Conservation (phyloP, 306 rosid genomes). For the Begonia peltatifolia region DNA sequence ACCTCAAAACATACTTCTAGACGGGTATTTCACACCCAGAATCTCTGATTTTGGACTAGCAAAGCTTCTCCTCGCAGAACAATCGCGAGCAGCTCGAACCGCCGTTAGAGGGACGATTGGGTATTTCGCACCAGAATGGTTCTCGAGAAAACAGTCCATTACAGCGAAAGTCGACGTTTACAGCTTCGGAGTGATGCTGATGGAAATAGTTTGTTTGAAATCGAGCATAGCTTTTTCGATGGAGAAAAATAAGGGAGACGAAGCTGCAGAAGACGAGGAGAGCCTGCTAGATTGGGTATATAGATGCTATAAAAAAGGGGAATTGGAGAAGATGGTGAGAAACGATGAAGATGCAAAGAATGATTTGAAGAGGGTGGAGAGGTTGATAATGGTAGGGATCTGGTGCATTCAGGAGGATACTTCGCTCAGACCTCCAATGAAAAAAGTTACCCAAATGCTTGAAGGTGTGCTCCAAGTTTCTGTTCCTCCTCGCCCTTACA, state of each 20-base stretch:
- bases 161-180: conserved; percentile 11
- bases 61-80: conserved; percentile 15
- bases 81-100: conserved; percentile 11
- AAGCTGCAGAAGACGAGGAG: too few species aligned
- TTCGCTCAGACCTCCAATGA: conserved; percentile 16
- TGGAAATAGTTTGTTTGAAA: conserved; percentile 10
- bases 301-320: too few species aligned
- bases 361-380: conserved; percentile 13
- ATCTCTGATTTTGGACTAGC: conserved; percentile 23
- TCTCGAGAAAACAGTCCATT: conserved; percentile 2
- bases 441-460: conserved; percentile 16
- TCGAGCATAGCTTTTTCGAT: conserved; percentile 1
- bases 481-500: too few species aligned
- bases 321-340: too few species aligned
- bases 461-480: conserved; percentile 1
- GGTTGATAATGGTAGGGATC: conserved; percentile 11
- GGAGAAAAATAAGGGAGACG: not conserved
- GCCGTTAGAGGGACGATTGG: conserved; percentile 20
- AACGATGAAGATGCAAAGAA: conserved; percentile 4
- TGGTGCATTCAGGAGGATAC: conserved; percentile 21
- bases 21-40: conserved; percentile 4
- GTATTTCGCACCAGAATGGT: conserved; percentile 17
- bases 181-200: conserved; percentile 12
- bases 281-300: too few species aligned
- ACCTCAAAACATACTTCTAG: conserved; percentile 13